phyloP scores from a whole-genome alignment of 2,329 filamentous ascomycete species.

The Colletotrichum chrysophilum region DNA sequence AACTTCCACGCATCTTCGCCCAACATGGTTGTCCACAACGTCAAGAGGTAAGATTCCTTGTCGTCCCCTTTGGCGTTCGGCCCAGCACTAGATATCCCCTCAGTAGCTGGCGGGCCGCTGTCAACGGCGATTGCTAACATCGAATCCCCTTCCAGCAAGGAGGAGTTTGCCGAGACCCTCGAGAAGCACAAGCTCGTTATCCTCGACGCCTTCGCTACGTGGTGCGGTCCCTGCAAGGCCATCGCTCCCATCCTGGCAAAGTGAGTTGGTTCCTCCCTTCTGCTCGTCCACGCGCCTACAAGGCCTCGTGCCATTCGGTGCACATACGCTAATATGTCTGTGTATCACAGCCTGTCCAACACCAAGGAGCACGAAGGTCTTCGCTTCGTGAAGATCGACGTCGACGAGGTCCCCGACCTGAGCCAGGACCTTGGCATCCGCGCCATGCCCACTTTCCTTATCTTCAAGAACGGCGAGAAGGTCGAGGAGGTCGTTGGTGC shows the following conservation, averaged over 20 bases:
- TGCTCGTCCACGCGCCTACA: not conserved
- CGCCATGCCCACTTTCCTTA: constrained; percentile 90
- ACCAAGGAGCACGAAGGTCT: constrained; percentile 61
- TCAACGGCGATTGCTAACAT: not conserved
- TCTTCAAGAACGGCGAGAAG: constrained; percentile 83
- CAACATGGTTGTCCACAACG: constrained; percentile 51
- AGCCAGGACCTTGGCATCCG: constrained; percentile 79
- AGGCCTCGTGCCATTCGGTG: too few relatives aligned
- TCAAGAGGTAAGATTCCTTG: constrained; percentile 37
- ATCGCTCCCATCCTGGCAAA: constrained; percentile 79
- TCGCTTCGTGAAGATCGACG: constrained; percentile 89
- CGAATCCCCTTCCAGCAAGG: constrained; percentile 47
- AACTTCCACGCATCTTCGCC: constrained; percentile 40
- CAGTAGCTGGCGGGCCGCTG: accelerated
- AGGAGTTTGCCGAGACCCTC: constrained; percentile 63
- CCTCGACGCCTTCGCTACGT: constrained; percentile 89
- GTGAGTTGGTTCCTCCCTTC: constrained; percentile 44
- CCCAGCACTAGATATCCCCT: not conserved
- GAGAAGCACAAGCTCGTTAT: constrained; percentile 29
- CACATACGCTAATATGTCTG: not conserved
- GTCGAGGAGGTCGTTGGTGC: constrained; percentile 78
- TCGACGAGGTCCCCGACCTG: constrained; percentile 80
- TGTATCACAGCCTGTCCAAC: not conserved
- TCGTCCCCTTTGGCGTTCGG: too few relatives aligned
- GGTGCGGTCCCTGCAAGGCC: constrained; percentile 95